Evolutionary conservation across 192 early-diverging fungal species (phyloP).

Genomic region (Neocallimastix lanati): DNA sequence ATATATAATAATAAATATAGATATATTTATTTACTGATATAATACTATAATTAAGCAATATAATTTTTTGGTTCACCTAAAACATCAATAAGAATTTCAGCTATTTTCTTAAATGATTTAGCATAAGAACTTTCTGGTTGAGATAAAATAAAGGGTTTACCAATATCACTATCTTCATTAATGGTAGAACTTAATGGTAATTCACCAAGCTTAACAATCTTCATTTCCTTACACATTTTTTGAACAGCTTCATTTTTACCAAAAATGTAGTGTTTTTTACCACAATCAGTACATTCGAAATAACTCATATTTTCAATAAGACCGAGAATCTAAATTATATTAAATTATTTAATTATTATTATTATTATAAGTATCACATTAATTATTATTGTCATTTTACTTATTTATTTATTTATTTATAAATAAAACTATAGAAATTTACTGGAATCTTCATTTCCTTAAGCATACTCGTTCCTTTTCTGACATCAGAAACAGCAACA

Average conservation of each 20-base stretch:
- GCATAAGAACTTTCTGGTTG: constrained; percentile 4
- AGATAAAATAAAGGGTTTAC: constrained; percentile 28
- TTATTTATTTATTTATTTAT: background rate
- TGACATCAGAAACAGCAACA: constrained; percentile 61
- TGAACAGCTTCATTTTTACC: constrained; percentile 35
- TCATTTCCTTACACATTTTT: constrained; percentile 39
- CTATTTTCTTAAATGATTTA: constrained; percentile 5
- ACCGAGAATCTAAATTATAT: constrained; percentile 62
- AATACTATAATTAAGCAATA: no score
- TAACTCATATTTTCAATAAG: constrained; percentile 77
- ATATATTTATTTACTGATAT: no score
- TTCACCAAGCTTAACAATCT: constrained; percentile 49
- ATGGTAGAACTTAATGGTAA: constrained; percentile 62
- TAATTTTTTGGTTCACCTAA: background rate
- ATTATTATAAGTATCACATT: no score
- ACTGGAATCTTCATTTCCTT: constrained; percentile 63
- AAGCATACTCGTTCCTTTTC: constrained; percentile 67
- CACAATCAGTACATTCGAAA: constrained; percentile 63
- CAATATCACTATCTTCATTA: constrained; percentile 47
- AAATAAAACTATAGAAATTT: constrained; percentile 7
- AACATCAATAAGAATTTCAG: constrained; percentile 4
- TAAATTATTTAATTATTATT: no score
- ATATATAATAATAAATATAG: no score
- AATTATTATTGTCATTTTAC: no score
- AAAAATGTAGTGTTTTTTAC: constrained; percentile 61